Evolutionary conservation across 2,329 filamentous ascomycete genomes (phyloP), one percentile per base, ranked within the genome.

Genomic region (Verticillium klebahnii): DNA sequence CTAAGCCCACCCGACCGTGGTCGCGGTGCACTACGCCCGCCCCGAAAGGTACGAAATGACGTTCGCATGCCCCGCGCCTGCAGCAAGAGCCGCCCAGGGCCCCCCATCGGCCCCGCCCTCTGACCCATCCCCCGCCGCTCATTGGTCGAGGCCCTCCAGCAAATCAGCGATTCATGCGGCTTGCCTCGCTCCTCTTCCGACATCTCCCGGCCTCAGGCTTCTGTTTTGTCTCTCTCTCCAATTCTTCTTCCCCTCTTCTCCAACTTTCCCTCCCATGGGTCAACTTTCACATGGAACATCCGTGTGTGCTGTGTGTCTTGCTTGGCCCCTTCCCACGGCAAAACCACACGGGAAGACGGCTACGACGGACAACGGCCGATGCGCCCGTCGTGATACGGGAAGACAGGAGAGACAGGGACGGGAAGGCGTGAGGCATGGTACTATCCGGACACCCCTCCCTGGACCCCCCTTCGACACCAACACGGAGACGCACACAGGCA

Each of bases 71-170:
- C 55, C 55, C 55, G 55, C 55, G 56, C 25, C 58, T 62, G 61
- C 57, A 54, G 50, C 59, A 36, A 65, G 64, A 64, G 63, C 63
- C 63, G 61, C 61, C 58, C 31, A 58, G 56, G 31, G 56, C 62
- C 64, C 64, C 60, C 19, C 62, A 15, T 19, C 57, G 56, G 31
- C 58, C 62, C 64, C 64, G 58, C 17, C 62, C 19, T 19, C 57
- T n/a, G 40, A 55, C 56, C 39, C 34, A 52, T 25, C 45, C 11
- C 37, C 36, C 36, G 29, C 54, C 25, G 34, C 12, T 14, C 56
- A 58, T 56, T 55, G 62, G 63, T 32, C 50, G 60, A 32, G 8
- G 14, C 11, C 34, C 37, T 17, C 9, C 15, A 31, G 56, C 62
- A 60, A 65, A 63, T 63, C 50, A 59, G 14, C n/a, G 23, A 23